phyloP scores from a whole-genome alignment of 192 early-diverging fungal genomes.

The Backusella luteola region DNA sequence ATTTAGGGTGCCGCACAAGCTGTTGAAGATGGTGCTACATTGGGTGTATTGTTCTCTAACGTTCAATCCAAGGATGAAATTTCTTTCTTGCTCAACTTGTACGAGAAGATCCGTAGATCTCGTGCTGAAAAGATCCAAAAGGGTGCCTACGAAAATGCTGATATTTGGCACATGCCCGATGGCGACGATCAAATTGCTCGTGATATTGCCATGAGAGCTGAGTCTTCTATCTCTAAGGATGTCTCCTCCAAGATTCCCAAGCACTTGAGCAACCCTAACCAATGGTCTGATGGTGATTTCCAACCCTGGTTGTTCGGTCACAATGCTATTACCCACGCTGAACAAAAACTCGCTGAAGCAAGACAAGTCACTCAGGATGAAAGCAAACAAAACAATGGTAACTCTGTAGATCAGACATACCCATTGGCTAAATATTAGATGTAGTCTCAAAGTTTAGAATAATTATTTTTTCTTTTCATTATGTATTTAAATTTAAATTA shows the following conservation, averaged over 20 bases:
- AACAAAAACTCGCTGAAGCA: not conserved
- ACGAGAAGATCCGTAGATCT: constrained; percentile 17
- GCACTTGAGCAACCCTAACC: constrained; percentile 8
- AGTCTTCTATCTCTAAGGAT: not conserved
- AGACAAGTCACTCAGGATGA: not conserved
- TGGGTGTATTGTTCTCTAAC: constrained; percentile 19
- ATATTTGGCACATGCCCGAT: constrained; percentile 19
- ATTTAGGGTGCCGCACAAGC: constrained; percentile 23
- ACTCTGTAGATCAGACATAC: not conserved
- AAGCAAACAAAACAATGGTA: not conserved
- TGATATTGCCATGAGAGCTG: constrained; percentile 13
- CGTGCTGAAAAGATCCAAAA: constrained; percentile 21
- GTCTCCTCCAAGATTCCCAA: not conserved
- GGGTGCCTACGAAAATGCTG: constrained; percentile 8
- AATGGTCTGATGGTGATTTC: constrained; percentile 23
- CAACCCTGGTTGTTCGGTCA: constrained; percentile 21
- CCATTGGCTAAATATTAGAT: not conserved
- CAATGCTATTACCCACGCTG: constrained; percentile 14
- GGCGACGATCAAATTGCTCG: constrained; percentile 16
- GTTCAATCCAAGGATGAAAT: constrained; percentile 11
- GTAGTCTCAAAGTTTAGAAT: not conserved
- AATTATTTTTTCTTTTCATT: not conserved
- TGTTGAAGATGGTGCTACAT: constrained; percentile 21
- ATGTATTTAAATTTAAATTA: not conserved
- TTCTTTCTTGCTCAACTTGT: constrained; percentile 6